Evolutionary conservation across 176 grass and related monocot species (phyloP).

Genomic region (Elymus sibiricus): DNA sequence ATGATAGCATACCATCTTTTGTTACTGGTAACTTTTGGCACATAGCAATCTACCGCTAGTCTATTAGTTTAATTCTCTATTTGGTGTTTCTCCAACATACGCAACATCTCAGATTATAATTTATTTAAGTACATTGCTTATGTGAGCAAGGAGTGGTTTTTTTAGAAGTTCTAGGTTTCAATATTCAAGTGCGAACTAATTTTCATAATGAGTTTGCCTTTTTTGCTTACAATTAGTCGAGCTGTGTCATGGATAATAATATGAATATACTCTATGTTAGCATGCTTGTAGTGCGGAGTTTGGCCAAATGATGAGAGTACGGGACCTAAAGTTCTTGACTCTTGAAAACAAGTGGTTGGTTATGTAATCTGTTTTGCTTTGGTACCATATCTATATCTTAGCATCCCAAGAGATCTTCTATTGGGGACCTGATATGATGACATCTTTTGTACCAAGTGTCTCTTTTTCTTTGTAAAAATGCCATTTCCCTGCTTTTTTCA

Average conservation of each 20-base stretch:
- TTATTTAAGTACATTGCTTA: no score
- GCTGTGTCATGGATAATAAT: background rate
- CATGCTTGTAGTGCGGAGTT: background rate
- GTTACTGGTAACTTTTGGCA: constrained; percentile 1
- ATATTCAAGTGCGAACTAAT: background rate
- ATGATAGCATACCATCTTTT: background rate
- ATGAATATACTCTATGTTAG: background rate
- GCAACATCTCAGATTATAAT: background rate
- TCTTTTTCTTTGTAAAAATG: background rate
- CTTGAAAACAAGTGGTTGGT: background rate
- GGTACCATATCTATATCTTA: background rate
- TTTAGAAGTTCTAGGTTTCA: background rate
- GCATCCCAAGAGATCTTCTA: background rate
- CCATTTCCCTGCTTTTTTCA: background rate
- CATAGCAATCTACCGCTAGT: background rate
- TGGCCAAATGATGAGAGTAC: background rate
- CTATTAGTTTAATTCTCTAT: background rate
- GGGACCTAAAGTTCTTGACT: no score
- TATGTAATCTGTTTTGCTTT: background rate
- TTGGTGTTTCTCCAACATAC: background rate
- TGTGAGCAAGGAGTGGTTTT: background rate
- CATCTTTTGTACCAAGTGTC: background rate
- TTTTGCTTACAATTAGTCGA: background rate
- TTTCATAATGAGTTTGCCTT: background rate
- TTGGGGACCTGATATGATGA: background rate